A percentile compares a stretch with the other conserved stretches of the same genome.
phyloP scores from a whole-genome alignment of 805 yeast genomes.

The Phaffomyces antillensis region DNA sequence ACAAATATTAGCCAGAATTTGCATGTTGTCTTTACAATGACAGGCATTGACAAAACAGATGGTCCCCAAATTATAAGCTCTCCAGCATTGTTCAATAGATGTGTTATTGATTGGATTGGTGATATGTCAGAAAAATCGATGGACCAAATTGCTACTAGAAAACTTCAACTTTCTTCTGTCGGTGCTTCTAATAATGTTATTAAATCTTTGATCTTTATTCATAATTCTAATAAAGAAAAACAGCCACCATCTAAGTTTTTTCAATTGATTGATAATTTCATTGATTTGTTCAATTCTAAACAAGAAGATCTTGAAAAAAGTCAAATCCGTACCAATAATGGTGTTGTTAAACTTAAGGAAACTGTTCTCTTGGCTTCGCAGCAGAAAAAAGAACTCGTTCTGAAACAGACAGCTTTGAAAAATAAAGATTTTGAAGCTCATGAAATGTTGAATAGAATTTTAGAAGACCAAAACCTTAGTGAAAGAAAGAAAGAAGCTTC shows the following conservation, averaged over 20 bases:
- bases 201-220: conserved; percentile 40
- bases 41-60: conserved; percentile 35
- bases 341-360: conserved; percentile 69
- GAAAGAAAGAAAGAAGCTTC: conserved; percentile 88
- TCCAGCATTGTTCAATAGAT: conserved; percentile 84
- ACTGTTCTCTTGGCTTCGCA: conserved; percentile 67
- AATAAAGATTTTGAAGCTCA: conserved; percentile 64
- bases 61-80: conserved; percentile 55
- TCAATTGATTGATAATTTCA: conserved; percentile 40
- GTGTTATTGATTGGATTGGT: conserved; percentile 87
- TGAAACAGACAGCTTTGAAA: conserved; percentile 42
- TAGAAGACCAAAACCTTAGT: conserved; percentile 83
- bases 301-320: conserved; percentile 48
- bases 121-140: conserved; percentile 58
- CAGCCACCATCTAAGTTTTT: conserved; percentile 51
- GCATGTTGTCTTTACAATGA: conserved; percentile 77
- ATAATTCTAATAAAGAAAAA: conserved; percentile 21
- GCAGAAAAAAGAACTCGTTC: conserved; percentile 45
- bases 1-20: conserved; percentile 59
- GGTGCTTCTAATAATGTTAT: conserved; percentile 45
- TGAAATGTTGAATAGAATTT: conserved; percentile 64
- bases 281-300: conserved; percentile 32
- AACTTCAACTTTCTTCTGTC: conserved; percentile 42
- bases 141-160: conserved; percentile 38
- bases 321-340: conserved; percentile 66